Evolutionary conservation across 495 filamentous ascomycete species (phyloP), one percentile per base, ranked within the genome.

Genomic region (Penicillium malachiteum): DNA sequence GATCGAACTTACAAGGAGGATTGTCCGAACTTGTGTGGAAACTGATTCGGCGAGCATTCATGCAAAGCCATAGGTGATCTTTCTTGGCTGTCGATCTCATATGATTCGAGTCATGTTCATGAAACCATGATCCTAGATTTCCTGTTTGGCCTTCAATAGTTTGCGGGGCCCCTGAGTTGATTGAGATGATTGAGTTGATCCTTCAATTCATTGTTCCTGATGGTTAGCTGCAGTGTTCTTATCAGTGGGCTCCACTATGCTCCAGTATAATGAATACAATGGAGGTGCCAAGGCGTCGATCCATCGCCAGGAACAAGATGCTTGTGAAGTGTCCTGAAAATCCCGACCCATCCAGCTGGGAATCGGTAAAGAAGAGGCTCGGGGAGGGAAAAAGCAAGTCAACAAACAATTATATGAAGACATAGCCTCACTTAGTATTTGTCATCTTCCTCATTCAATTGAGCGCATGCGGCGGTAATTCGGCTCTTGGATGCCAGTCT

Each of bases 71-170:
- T 56, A 63, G 57, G 54, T 50, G 54, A 65, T 17, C 34, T 48
- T 17, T 34, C 59, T 65, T 65, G 56, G 62, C 56, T 39, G 59
- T 56, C 51, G 56, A 65, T 65, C 63, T 52, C 30, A 21, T 12
- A 32, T 56, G 54, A 44, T 37, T 46, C 33, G 31, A 55, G 50
- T 32, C 50, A 18, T 37, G 18, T 52, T n/a, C 37, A 42, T 46
- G 42, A 26, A 26, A 18, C 9, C 41, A 26, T 17, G 9, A 0
- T 41, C 39, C 39, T 13, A 5, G 14, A 8, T 8, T 41, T 41
- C 39, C 14, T 41, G 39, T 8, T 41, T n/a, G 12, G 9, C 3
- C 37, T 4, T 26, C 37, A 41, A n/a, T 41, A 41, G 14, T 41
- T 41, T 41, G 39, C 18, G 39, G 39, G 39, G 14, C 21, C 21